These are phyloP conservation scores for Cnidoscolus chayamansa DNA, from an alignment of 441 rosid species.

Conservation along the genomic window DNA sequence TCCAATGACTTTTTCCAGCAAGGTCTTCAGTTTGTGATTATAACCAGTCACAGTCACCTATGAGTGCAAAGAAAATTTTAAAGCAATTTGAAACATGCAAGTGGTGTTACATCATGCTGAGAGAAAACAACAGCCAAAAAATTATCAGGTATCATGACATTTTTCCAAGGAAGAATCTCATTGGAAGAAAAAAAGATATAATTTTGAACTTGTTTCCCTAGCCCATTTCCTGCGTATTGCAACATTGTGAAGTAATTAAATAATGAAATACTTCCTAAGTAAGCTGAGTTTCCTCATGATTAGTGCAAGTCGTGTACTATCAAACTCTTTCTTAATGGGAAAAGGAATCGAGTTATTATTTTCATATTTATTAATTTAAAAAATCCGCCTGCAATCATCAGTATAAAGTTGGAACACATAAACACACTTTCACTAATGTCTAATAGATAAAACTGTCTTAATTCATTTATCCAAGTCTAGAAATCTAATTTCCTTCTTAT, in stretches of 20 bases:
- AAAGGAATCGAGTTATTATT: background rate
- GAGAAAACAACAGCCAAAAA: conserved; percentile 11
- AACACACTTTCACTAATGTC: background rate
- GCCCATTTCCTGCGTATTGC: background rate
- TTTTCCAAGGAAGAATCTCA: background rate
- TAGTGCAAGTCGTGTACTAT: background rate
- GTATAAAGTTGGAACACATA: too few species aligned
- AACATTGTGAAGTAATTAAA: background rate
- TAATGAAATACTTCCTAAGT: background rate
- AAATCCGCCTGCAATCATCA: too few species aligned
- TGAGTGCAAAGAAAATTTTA: conserved; percentile 8
- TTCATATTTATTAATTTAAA: too few species aligned
- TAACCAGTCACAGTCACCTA: conserved; percentile 72
- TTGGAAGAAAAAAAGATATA: background rate
- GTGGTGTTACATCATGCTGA: background rate
- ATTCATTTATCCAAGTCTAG: background rate
- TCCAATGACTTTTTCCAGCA: conserved; percentile 57
- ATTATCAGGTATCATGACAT: background rate
- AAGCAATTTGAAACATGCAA: background rate
- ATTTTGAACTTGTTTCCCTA: background rate
- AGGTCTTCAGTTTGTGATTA: conserved; percentile 71
- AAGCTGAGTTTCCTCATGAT: background rate
- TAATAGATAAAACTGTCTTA: background rate
- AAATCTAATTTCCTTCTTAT: background rate
- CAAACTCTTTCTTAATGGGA: background rate